Conservation (phyloP, 2,329 filamentous ascomycete genomes). For the Phoma herbarum region DNA sequence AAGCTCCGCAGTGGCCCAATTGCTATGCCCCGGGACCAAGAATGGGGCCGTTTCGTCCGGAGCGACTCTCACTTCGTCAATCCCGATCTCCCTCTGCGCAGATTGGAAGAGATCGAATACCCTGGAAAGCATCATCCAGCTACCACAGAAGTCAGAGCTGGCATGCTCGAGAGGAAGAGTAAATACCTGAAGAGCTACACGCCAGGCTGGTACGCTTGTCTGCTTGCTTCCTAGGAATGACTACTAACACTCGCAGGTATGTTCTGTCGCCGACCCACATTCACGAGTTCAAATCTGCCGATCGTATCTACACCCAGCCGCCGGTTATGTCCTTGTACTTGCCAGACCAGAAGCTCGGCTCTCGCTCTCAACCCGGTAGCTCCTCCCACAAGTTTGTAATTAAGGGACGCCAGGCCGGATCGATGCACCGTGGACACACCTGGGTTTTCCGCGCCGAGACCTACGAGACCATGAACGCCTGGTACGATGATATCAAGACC, state of each 20-base stretch:
- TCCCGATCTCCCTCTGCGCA: conserved; percentile 79
- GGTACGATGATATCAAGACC: conserved; percentile 91
- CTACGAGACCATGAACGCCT: conserved; percentile 95
- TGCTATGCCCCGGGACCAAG: conserved; percentile 90
- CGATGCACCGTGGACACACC: conserved; percentile 82
- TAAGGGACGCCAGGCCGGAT: conserved; percentile 91
- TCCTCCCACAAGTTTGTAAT: conserved; percentile 97
- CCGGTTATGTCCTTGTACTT: conserved; percentile 97
- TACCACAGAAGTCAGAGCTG: conserved; percentile 84
- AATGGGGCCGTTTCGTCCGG: conserved; percentile 86
- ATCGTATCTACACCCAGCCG: conserved; percentile 80
- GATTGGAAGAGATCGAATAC: conserved; percentile 85
- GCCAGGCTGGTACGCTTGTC: conserved; percentile 78
- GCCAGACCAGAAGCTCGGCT: conserved; percentile 93
- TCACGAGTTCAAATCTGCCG: conserved; percentile 98
- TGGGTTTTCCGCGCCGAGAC: conserved; percentile 75
- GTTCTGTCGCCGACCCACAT: conserved; percentile 95
- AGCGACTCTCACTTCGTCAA: conserved; percentile 87
- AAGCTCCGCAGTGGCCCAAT: conserved; percentile 85
- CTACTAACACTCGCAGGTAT: conserved; percentile 69
- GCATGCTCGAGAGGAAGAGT: conserved; percentile 95
- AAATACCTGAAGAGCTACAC: conserved; percentile 99
- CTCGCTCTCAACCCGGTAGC: conserved; percentile 81
- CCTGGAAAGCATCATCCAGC: conserved; percentile 87
- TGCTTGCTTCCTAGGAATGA: not conserved